phyloP scores from a whole-genome alignment of 2,329 filamentous ascomycete species.

The Cladosporium colombiae region DNA sequence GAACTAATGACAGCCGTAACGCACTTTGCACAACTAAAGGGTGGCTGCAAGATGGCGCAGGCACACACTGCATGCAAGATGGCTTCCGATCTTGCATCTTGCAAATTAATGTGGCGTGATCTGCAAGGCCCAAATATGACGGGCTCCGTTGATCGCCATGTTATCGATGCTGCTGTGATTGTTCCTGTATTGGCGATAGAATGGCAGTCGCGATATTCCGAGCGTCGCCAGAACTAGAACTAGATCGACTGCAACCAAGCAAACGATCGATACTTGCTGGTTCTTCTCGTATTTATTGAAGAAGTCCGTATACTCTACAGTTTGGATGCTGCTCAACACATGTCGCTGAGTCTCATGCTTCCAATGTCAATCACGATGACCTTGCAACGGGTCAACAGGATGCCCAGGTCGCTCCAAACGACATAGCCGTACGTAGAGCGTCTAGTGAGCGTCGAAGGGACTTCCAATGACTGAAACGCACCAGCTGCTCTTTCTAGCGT shows the following conservation, averaged over 20 bases:
- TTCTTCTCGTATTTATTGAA: background rate
- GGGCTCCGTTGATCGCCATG: background rate
- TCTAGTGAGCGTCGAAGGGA: background rate
- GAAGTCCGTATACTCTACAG: background rate
- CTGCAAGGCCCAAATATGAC: background rate
- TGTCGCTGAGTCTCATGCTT: background rate
- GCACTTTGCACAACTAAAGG: background rate
- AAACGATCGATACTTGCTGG: background rate
- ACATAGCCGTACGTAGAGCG: background rate
- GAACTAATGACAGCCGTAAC: background rate
- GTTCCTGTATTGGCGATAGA: background rate
- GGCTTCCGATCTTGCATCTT: background rate
- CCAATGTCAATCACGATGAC: background rate
- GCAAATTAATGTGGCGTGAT: background rate
- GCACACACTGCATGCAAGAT: background rate
- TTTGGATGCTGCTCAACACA: background rate
- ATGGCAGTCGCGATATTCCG: background rate
- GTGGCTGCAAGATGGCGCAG: slow-evolving; percentile 1
- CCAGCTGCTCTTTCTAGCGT: background rate
- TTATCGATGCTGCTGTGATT: background rate
- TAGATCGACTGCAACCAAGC: background rate
- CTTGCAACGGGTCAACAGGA: too few relatives aligned
- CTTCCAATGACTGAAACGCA: background rate
- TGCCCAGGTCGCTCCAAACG: background rate
- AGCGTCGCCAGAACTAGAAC: background rate